Conservation (phyloP, 306 rosid genomes). For the Cucurbita ficifolia region DNA sequence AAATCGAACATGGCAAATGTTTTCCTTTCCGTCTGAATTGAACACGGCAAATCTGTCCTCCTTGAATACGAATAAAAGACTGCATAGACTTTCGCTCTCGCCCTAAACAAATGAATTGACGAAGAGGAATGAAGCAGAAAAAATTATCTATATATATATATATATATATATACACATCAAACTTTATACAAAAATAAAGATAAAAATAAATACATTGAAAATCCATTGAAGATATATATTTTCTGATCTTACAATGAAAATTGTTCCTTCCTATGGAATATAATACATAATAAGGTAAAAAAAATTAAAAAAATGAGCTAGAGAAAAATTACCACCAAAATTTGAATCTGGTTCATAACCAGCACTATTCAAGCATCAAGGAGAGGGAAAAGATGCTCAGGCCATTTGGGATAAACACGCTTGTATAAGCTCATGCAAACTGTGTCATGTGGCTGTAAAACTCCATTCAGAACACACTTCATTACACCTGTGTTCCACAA, state of each 20-base stretch:
- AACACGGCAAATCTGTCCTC: neutral
- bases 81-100: neutral
- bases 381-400: constrained; percentile 39
- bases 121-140: too few species aligned
- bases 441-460: constrained; percentile 73
- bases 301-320: neutral
- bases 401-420: constrained; percentile 90
- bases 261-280: neutral
- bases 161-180: too few species aligned
- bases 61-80: neutral
- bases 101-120: neutral
- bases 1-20: too few species aligned
- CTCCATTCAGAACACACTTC: constrained; percentile 76
- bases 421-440: constrained; percentile 70
- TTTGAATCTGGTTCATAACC: neutral
- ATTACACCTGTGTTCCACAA: constrained; percentile 41
- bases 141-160: too few species aligned
- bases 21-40: neutral
- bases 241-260: neutral
- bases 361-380: constrained; percentile 23
- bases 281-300: neutral
- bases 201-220: neutral
- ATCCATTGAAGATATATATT: neutral
- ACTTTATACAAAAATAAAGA: too few species aligned
- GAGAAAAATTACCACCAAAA: neutral